Evolutionary conservation across 352 stramenopile genomes (phyloP), one percentile per base, ranked within the genome.

Genomic region (Phytophthora ramorum): DNA sequence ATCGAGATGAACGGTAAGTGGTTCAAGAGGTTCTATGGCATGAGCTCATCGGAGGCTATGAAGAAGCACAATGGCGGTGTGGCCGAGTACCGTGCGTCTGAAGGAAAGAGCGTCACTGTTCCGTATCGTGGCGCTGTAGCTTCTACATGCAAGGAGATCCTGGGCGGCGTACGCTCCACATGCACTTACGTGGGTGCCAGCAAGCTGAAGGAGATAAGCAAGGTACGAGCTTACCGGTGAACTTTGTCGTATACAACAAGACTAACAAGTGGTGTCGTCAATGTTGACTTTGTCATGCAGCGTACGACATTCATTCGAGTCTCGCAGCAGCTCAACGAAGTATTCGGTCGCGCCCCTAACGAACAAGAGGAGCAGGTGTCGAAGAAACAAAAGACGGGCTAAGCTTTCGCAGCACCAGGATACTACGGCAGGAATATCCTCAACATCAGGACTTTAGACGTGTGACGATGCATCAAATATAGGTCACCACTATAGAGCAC

Each of bases 231-330:
- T 26, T 46, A 22, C 28, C 8, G 8, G 37, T 28, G 12, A 44
- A 44, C 16, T 32, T 24, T 24, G 22, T 24, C 8, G 26, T 24
- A 13, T 41, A 44, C 20, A 12, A 19, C 12, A 50, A 35, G 19
- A 26, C 37, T 49, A 43, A 63, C 47, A 7, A 4, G 8, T 45
- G 14, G 14, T 41, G 40, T 58, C 20, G 10, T 53, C 19, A 8
- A 9, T 14, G 6, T 19, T 7, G 26, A 47, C 52, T 35, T 63
- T 51, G 0, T 50, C 12, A 24, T 78, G 16, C 22, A 88, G 87
- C 83, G 93, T 47, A 98, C 93, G 34, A 98, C 93, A 19, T 98
- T 98, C 58, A 97, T 98, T 53, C 85, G 92, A 30, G 91, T 97
- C 10, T 96, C 90, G 0, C 92, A 98, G 75, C 90, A 98, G 66